phyloP scores from a whole-genome alignment of 352 stramenopile species.

The Pythium pyrilobum region DNA sequence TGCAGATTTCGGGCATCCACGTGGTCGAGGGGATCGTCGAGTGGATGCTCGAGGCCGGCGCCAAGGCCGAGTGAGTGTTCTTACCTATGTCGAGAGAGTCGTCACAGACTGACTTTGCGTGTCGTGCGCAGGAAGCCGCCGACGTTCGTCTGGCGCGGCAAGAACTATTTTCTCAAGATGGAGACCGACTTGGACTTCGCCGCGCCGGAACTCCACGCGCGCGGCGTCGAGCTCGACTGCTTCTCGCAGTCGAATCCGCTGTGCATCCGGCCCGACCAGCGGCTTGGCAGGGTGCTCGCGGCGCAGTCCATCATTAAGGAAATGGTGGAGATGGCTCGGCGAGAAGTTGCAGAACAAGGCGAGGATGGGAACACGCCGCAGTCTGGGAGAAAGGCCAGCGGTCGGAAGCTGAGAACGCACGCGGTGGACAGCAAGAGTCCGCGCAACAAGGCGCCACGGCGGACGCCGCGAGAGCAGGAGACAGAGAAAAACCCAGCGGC shows the following conservation, averaged over 20 bases:
- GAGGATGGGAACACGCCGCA: not conserved
- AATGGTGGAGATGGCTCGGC: conserved; percentile 42
- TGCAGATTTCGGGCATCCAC: conserved; percentile 62
- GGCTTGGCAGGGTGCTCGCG: conserved; percentile 59
- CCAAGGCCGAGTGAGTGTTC: conserved; percentile 55
- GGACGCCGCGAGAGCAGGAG: not conserved
- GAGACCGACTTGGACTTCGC: conserved; percentile 64
- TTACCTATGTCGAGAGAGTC: too few relatives aligned
- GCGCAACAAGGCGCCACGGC: not conserved
- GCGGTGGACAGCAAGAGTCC: not conserved
- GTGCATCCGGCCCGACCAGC: conserved; percentile 65
- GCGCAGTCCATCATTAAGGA: conserved; percentile 69
- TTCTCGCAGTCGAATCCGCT: conserved; percentile 50
- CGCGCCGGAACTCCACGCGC: conserved; percentile 36
- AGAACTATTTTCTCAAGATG: conserved; percentile 80
- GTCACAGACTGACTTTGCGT: not conserved
- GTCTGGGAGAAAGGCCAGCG: not conserved
- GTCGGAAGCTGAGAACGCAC: not conserved
- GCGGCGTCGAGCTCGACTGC: conserved; percentile 52
- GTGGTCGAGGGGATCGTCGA: conserved; percentile 75
- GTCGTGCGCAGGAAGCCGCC: conserved; percentile 37
- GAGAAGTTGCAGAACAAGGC: not conserved
- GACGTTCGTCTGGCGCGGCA: conserved; percentile 61
- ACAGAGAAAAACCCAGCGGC: not conserved
- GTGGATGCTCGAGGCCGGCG: conserved; percentile 75